Evolutionary conservation across 2,329 filamentous ascomycete species (phyloP).

Genomic region (Corynespora cassiicola): DNA sequence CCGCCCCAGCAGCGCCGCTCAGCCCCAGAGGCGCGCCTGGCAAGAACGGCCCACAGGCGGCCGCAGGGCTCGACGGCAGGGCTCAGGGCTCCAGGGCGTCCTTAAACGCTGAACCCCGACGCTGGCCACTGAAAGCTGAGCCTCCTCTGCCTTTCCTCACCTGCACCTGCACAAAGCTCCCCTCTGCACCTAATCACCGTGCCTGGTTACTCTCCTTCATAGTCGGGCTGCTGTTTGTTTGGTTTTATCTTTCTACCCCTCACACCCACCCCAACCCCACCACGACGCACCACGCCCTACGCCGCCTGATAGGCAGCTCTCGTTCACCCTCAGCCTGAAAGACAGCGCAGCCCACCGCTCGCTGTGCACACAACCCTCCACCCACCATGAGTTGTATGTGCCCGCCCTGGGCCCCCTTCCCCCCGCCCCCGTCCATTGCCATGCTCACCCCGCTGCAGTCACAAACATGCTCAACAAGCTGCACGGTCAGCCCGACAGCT

Average conservation of each 20-base stretch:
- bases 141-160: conserved; percentile 7
- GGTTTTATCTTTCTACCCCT: conserved; percentile 22
- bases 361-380: conserved; percentile 31
- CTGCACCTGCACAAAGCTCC: too few relatives aligned
- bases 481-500: conserved; percentile 95
- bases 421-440: conserved; percentile 4
- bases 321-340: conserved; percentile 37
- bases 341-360: conserved; percentile 32
- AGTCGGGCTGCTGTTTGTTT: too few relatives aligned
- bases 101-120: too few relatives aligned
- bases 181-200: too few relatives aligned
- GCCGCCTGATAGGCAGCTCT: conserved; percentile 35
- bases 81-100: too few relatives aligned
- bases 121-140: too few relatives aligned
- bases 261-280: conserved; percentile 36
- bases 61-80: too few relatives aligned
- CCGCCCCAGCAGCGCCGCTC: too few relatives aligned
- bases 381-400: conserved; percentile 45
- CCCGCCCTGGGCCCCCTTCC: too few relatives aligned
- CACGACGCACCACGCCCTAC: conserved; percentile 33
- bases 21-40: too few relatives aligned
- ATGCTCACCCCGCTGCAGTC: conserved; percentile 61
- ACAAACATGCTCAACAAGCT: conserved; percentile 93
- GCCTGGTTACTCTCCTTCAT: too few relatives aligned
- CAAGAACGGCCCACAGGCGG: too few relatives aligned